Evolutionary conservation across 257 asterid species (phyloP).

Genomic region (Solanum dulcamara): DNA sequence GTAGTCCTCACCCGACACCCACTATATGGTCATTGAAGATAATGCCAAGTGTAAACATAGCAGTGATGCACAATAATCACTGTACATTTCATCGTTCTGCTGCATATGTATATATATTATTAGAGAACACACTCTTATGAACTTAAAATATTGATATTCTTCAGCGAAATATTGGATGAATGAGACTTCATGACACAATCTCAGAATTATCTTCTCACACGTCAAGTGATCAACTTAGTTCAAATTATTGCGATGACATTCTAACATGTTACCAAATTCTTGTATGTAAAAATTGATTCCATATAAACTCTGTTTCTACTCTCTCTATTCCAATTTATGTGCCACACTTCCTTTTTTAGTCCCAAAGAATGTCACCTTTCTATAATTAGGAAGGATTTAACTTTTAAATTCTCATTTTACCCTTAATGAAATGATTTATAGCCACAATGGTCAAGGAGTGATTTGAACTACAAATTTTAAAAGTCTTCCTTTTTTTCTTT

Average conservation of each 20-base stretch:
- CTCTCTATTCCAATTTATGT: too few species aligned
- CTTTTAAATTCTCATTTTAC: too few species aligned
- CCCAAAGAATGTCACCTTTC: too few species aligned
- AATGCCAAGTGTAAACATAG: neutral
- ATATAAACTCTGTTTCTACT: neutral
- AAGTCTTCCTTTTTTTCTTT: fast-evolving
- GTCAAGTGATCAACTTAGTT: neutral
- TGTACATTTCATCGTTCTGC: neutral
- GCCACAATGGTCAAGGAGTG: neutral
- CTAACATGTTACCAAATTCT: neutral
- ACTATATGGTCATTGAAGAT: neutral
- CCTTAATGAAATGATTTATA: too few species aligned
- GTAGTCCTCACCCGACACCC: neutral
- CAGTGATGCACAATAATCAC: neutral
- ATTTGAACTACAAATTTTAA: neutral
- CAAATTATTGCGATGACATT: neutral
- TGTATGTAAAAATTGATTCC: neutral
- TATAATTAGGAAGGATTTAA: too few species aligned
- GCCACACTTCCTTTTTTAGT: too few species aligned
- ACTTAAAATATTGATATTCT: neutral
- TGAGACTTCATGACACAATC: neutral
- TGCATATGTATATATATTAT: neutral
- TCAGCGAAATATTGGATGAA: neutral
- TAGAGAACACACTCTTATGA: neutral
- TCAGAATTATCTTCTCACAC: neutral